Base-by-base conservation (phyloP, 805 yeast genomes). In the Metschnikowia arizonensis region DNA sequence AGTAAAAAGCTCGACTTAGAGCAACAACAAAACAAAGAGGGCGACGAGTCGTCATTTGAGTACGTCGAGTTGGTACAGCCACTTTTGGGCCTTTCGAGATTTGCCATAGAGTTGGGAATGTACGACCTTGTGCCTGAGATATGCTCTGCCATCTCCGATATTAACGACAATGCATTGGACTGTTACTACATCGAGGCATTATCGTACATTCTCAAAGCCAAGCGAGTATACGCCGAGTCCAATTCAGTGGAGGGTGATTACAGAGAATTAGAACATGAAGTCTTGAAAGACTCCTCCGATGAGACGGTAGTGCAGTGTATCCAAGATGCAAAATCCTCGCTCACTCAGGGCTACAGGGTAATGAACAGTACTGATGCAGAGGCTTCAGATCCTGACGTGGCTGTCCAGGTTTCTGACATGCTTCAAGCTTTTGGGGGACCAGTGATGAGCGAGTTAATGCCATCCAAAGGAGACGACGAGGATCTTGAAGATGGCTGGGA, bases 91-190 rank as follows among this genome's bases (percentile, higher is more conserved):
- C 70, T 91, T 33, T 74, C 88, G 4, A 85, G 85, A 63, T 83
- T 79, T 65, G 78, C 89, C 50, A 73, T 87, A 34, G 98, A 93
- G 64, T 68, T 87, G 58, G 91, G 83, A 17, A 63, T 79, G 52
- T 82, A 80, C 57, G 95, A 86, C 31, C 56, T 74, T 14, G 86
- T 86, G 3, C 68, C 79, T 3, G 74, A 77, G n/a, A 81, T 88
- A n/a, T 73, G 88, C 10, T 66, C 75, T 14, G 74, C 76, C 21
- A 73, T 83, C 14, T 83, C 83, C 55, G 91, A 85, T 49, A 78
- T 91, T 37, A 89, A 91, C 65, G 97, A 91, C 56, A 83, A 82
- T 55, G 80, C 88, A 49, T 71, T 88, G 46, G 98, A 93, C 57
- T 76, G 83, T 32, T 85, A 78, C 59, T 93, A 93, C 61, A 68